These are phyloP conservation scores for Melaleuca quinquenervia DNA, from an alignment of 345 rosid genomes.

Conservation along the genomic window DNA sequence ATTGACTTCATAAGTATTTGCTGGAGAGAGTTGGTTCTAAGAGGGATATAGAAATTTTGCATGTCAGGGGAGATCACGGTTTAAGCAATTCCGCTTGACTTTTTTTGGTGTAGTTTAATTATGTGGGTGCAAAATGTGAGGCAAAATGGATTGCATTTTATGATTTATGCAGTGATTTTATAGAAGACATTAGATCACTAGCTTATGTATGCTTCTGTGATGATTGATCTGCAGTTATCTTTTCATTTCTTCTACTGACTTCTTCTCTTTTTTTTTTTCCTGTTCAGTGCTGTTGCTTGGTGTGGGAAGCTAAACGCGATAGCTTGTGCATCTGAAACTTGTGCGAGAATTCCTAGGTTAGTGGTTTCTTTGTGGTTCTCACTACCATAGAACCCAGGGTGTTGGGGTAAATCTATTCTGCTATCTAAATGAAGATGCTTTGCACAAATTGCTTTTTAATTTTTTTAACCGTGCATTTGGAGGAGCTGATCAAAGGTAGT, in stretches of 20 bases:
- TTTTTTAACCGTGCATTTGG: not conserved
- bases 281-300: conserved; percentile 92
- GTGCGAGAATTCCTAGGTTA: conserved; percentile 96
- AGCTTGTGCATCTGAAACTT: conserved; percentile 98
- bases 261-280: not conserved
- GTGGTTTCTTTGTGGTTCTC: not conserved
- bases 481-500: not conserved
- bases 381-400: not conserved
- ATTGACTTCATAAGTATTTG: not conserved
- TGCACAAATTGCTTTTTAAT: not conserved
- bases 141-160: not conserved
- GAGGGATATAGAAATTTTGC: not conserved
- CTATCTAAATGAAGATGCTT: not conserved
- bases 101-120: not conserved
- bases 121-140: not conserved
- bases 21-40: not conserved
- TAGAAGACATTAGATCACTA: not conserved
- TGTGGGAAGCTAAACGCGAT: conserved; percentile 98
- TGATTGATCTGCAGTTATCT: not conserved
- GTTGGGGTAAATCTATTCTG: not conserved
- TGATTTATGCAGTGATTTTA: not conserved
- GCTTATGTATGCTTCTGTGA: not conserved
- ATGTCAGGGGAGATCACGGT: not conserved
- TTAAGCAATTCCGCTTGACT: not conserved
- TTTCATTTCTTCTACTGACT: not conserved